A percentile compares a stretch with the other conserved stretches of the same genome.
Conservation (phyloP, 2,329 filamentous ascomycete species). For the Microsporum ferrugineum region DNA sequence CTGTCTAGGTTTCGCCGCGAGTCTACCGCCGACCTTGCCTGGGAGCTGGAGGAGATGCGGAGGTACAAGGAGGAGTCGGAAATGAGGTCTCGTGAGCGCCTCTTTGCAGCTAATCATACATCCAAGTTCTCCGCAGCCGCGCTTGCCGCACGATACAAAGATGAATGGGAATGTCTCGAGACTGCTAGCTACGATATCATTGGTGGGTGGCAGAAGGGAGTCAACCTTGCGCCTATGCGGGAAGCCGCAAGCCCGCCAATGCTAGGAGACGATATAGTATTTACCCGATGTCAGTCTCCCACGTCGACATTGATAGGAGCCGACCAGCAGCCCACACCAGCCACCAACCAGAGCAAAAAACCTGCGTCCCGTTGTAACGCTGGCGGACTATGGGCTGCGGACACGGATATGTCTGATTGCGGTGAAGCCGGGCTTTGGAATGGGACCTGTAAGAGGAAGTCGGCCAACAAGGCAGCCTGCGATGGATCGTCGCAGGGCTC, state of each 20-base stretch:
- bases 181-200: constrained; percentile 6
- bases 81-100: constrained; percentile 26
- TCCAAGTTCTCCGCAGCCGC: constrained; percentile 25
- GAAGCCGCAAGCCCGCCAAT: constrained; percentile 64
- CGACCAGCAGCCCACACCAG: constrained; percentile 49
- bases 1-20: constrained; percentile 29
- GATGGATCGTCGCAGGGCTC: not conserved
- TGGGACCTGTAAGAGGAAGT: constrained; percentile 24
- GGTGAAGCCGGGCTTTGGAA: constrained; percentile 41
- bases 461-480: not conserved
- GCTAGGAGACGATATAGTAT: constrained; percentile 69
- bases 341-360: constrained; percentile 18
- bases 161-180: constrained; percentile 5
- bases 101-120: constrained; percentile 10
- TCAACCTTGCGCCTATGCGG: constrained; percentile 41
- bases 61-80: constrained; percentile 58
- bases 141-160: constrained; percentile 18
- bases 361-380: constrained; percentile 43
- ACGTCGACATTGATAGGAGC: constrained; percentile 75
- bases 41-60: constrained; percentile 73
- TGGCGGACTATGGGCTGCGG: constrained; percentile 63
- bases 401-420: constrained; percentile 41
- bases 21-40: constrained; percentile 43
- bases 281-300: constrained; percentile 72
- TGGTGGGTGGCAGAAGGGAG: constrained; percentile 17